Evolutionary conservation across 345 rosid species (phyloP).

Genomic region (Pelargonium nanum): DNA sequence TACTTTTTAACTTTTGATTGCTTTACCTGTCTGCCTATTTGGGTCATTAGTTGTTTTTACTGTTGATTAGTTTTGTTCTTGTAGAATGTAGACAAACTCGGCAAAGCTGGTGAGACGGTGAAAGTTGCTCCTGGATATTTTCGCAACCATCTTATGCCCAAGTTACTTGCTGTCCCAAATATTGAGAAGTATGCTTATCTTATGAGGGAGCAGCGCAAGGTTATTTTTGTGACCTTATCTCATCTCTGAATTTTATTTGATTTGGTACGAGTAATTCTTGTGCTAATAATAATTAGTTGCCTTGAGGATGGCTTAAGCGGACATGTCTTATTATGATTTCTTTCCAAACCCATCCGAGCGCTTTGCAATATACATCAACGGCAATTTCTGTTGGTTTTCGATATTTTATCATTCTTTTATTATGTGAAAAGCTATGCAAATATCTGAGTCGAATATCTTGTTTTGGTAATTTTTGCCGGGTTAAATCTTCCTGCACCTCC

Average conservation of each 20-base stretch:
- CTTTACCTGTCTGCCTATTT: conserved; percentile 3
- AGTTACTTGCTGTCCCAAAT: conserved; percentile 85
- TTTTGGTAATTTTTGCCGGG: no score
- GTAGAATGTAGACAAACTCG: conserved; percentile 88
- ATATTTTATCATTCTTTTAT: no score
- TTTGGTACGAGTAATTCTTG: background rate
- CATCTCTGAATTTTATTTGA: background rate
- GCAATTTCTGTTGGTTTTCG: background rate
- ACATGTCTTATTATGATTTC: background rate
- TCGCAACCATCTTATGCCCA: conserved; percentile 90
- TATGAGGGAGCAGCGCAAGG: conserved; percentile 85
- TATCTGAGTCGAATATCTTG: no score
- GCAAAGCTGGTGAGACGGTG: conserved; percentile 80
- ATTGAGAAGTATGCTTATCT: conserved; percentile 85
- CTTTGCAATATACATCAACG: background rate
- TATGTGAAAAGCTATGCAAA: no score
- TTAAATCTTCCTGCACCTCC: no score
- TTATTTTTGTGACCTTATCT: conserved; percentile 4
- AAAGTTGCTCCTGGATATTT: conserved; percentile 94
- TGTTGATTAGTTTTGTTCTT: conserved; percentile 4
- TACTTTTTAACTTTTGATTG: background rate
- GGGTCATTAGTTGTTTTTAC: background rate
- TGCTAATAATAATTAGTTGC: background rate
- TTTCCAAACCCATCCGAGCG: background rate
- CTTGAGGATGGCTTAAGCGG: background rate